These are phyloP conservation scores for Waltiozyma sp. DNA, from an alignment of 1,139 yeast species.

Conservation along the genomic window DNA sequence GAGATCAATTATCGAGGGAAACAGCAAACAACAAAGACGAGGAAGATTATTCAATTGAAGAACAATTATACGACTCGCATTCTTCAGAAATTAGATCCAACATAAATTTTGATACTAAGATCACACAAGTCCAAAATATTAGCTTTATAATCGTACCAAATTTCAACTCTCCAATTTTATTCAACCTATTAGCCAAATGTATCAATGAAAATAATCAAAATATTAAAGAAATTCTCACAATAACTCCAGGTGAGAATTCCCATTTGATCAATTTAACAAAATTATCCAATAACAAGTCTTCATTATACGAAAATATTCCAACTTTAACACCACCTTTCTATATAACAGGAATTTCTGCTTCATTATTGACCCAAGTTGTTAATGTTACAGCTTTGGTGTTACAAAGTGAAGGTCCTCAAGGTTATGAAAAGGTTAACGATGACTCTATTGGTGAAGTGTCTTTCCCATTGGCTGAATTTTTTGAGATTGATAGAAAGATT, in stretches of 20 bases:
- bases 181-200: constrained; percentile 17
- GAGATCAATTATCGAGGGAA: constrained; percentile 5
- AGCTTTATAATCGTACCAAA: constrained; percentile 1
- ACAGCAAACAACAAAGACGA: constrained; percentile 9
- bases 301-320: background rate
- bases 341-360: constrained; percentile 40
- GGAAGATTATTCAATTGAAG: background rate
- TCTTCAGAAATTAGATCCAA: background rate
- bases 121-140: background rate
- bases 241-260: constrained; percentile 14
- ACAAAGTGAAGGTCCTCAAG: constrained; percentile 49
- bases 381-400: constrained; percentile 22
- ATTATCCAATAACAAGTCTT: background rate
- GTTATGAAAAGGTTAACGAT: constrained; percentile 32
- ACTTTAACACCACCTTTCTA: constrained; percentile 42
- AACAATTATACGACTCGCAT: constrained; percentile 1
- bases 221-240: constrained; percentile 6
- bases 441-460: constrained; percentile 16
- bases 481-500: background rate
- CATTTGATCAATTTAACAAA: constrained; percentile 2
- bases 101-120: background rate
- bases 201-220: constrained; percentile 7
- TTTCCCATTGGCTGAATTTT: constrained; percentile 8
- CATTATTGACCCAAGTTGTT: constrained; percentile 23
- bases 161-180: constrained; percentile 11